Evolutionary conservation across 2,329 filamentous ascomycete genomes (phyloP).

Genomic region (Neoarthrinium moseri): DNA sequence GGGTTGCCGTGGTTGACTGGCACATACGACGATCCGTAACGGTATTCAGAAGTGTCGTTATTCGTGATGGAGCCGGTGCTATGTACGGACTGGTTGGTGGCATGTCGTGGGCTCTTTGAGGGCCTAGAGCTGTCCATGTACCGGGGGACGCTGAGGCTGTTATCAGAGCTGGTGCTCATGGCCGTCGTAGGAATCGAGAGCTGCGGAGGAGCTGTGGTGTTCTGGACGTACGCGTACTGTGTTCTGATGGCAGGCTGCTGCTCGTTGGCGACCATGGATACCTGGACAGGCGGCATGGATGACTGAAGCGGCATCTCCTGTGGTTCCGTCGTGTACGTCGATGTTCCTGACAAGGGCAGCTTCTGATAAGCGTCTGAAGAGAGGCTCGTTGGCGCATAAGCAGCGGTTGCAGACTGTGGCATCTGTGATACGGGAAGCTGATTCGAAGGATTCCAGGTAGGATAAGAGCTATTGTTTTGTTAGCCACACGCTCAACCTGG

Average conservation of each 20-base stretch:
- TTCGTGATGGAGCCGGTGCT: constrained; percentile 46
- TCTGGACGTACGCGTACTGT: constrained; percentile 54
- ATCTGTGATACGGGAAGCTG: constrained; percentile 48
- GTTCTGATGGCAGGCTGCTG: constrained; percentile 47
- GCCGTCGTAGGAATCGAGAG: constrained; percentile 42
- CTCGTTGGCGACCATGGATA: constrained; percentile 49
- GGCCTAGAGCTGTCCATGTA: constrained; percentile 57
- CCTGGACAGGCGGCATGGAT: constrained; percentile 52
- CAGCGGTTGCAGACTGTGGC: constrained; percentile 41
- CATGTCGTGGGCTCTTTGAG: constrained; percentile 55
- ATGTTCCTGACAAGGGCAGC: constrained; percentile 46
- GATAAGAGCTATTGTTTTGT: constrained; percentile 49
- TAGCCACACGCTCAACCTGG: constrained; percentile 20
- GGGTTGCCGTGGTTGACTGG: constrained; percentile 29
- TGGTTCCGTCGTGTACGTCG: constrained; percentile 48
- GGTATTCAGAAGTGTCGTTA: constrained; percentile 54
- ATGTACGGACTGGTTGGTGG: constrained; percentile 53
- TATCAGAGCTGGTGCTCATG: constrained; percentile 41
- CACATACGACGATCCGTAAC: constrained; percentile 48
- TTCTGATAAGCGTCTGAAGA: constrained; percentile 52
- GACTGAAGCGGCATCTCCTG: constrained; percentile 54
- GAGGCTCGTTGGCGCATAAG: constrained; percentile 51
- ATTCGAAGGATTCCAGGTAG: constrained; percentile 50
- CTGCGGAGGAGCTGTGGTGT: constrained; percentile 49
- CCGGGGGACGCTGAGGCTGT: constrained; percentile 51